A percentile compares a stretch with the other conserved stretches of the same genome.
phyloP scores from a whole-genome alignment of 2,329 filamentous ascomycete species.

The Apiospora hydei region DNA sequence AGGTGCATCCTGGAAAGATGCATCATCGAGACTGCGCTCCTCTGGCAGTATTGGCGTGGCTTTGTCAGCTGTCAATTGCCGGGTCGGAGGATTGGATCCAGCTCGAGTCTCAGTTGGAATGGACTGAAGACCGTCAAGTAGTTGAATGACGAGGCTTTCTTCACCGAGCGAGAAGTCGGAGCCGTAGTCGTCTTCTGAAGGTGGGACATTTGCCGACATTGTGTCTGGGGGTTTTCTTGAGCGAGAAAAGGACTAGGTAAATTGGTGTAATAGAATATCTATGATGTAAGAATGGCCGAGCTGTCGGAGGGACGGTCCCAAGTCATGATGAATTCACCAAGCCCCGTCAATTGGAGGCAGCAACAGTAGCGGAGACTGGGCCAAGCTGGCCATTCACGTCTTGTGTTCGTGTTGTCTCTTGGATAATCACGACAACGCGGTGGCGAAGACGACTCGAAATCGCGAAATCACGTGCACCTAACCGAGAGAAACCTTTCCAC shows the following conservation, averaged over 20 bases:
- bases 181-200: slow-evolving; percentile 40
- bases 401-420: neutral
- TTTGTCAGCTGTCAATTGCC: neutral
- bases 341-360: slow-evolving; percentile 8
- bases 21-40: slow-evolving; percentile 13
- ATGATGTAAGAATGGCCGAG: slow-evolving; percentile 11
- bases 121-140: slow-evolving; percentile 32
- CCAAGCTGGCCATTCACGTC: neutral
- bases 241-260: neutral
- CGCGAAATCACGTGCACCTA: neutral
- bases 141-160: slow-evolving; percentile 39
- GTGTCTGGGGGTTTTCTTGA: neutral
- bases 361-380: neutral
- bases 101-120: neutral
- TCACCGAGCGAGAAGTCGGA: slow-evolving; percentile 43
- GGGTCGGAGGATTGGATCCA: no score
- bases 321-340: neutral
- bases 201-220: slow-evolving; percentile 27
- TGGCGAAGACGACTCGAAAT: neutral
- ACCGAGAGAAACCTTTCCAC: neutral
- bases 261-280: neutral
- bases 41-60: neutral
- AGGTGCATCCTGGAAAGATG: neutral
- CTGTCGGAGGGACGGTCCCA: neutral
- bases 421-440: neutral